Evolutionary conservation across 768 basidiomycete species (phyloP).

Genomic region (Tulasnella sp.): DNA sequence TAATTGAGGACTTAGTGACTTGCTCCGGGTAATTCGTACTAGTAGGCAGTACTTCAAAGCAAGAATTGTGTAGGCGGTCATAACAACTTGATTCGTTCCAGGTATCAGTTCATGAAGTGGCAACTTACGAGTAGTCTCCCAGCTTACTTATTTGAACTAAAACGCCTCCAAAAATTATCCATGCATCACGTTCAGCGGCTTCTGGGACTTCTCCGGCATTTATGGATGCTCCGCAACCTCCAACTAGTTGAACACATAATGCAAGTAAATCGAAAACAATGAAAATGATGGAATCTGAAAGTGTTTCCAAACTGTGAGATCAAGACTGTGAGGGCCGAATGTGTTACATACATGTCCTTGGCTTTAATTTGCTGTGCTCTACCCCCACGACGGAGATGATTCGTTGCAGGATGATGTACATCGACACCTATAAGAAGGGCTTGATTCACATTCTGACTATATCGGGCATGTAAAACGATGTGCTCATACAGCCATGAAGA

Average conservation of each 20-base stretch:
- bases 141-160: conserved; percentile 15
- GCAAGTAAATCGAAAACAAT: conserved; percentile 27
- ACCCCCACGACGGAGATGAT: conserved; percentile 35
- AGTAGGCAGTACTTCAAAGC: no score
- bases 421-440: conserved; percentile 41
- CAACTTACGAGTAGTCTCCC: no score
- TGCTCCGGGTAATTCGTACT: conserved; percentile 30
- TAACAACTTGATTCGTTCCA: not conserved
- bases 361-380: conserved; percentile 38
- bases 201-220: conserved; percentile 15
- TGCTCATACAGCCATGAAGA: no score
- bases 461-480: no score
- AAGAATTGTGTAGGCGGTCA: no score
- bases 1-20: conserved; percentile 31
- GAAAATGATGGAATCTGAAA: not conserved
- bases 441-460: no score
- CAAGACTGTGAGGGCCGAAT: not conserved
- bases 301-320: not conserved
- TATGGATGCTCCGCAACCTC: conserved; percentile 27
- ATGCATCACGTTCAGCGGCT: conserved; percentile 14
- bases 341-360: conserved; percentile 21
- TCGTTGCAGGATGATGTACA: conserved; percentile 40
- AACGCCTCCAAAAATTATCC: conserved; percentile 18
- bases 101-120: conserved; percentile 18
- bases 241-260: conserved; percentile 30